Evolutionary conservation across 768 basidiomycete genomes (phyloP).

Genomic region (Naganishia vaughanmartiniae): DNA sequence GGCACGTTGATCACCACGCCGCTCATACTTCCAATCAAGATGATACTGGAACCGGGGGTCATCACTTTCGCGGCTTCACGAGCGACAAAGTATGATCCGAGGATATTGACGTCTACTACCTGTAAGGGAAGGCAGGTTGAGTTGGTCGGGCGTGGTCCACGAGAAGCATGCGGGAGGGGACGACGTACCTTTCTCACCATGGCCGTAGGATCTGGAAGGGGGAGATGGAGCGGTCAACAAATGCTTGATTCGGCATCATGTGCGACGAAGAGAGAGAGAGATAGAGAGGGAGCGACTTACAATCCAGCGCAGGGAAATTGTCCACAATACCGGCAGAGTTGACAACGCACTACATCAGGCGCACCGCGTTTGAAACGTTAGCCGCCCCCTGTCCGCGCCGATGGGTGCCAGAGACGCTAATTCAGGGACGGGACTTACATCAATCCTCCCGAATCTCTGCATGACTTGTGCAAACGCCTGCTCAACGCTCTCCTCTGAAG

Average conservation of each 20-base stretch:
- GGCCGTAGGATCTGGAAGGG: conserved; percentile 64
- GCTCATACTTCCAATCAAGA: conserved; percentile 87
- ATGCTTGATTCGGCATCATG: neutral
- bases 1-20: conserved; percentile 87
- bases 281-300: too few species aligned
- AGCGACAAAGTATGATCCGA: conserved; percentile 85
- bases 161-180: neutral
- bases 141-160: neutral
- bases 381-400: too few species aligned
- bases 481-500: conserved; percentile 74
- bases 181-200: conserved; percentile 66
- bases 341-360: conserved; percentile 61
- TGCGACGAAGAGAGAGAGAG: too few species aligned
- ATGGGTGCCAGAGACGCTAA: neutral
- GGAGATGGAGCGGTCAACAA: neutral
- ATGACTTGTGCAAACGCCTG: conserved; percentile 66
- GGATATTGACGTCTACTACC: conserved; percentile 75
- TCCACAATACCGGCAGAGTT: conserved; percentile 76
- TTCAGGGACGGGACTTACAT: conserved; percentile 31
- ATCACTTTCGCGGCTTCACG: conserved; percentile 89
- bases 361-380: neutral
- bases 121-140: neutral
- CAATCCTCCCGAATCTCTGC: conserved; percentile 53
- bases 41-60: conserved; percentile 69
- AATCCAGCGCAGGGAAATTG: conserved; percentile 84